A percentile compares a stretch with the other conserved stretches of the same genome.
Evolutionary conservation across 768 basidiomycete genomes (phyloP).

Genomic region (Ramaria sp.): DNA sequence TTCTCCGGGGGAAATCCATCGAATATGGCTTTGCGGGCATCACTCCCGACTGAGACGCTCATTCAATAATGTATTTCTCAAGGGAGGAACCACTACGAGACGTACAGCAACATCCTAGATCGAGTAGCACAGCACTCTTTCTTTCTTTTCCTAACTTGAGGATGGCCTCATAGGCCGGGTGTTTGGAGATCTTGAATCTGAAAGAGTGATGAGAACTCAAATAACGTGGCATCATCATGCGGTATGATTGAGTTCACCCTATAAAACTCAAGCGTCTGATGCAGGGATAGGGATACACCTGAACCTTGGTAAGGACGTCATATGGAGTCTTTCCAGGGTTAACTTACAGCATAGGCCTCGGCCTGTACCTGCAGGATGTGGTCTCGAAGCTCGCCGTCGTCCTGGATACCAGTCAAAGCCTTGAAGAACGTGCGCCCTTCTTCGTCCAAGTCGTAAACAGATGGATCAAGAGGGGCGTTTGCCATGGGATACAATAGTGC

Average conservation of each 20-base stretch:
- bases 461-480: slow-evolving; percentile 11
- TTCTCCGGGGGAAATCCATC: slow-evolving; percentile 11
- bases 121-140: slow-evolving; percentile 27
- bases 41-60: slow-evolving; percentile 8
- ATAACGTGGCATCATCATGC: no score
- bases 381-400: slow-evolving; percentile 20
- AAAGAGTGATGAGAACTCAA: background rate
- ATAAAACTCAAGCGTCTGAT: slow-evolving; percentile 19
- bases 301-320: no score
- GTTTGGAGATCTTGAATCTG: slow-evolving; percentile 11
- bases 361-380: slow-evolving; percentile 25
- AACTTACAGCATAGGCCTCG: slow-evolving; percentile 22
- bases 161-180: slow-evolving; percentile 16
- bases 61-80: slow-evolving; percentile 17
- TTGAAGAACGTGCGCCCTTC: slow-evolving; percentile 21
- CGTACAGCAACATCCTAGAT: slow-evolving; percentile 35
- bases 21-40: slow-evolving; percentile 10
- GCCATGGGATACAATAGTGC: no score
- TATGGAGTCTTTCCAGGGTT: no score
- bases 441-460: slow-evolving; percentile 8
- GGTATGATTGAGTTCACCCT: slow-evolving; percentile 11
- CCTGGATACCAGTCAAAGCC: slow-evolving; percentile 19
- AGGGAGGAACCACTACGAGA: background rate
- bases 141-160: slow-evolving; percentile 27
- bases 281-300: slow-evolving; percentile 21